A percentile compares a stretch with the other conserved stretches of the same genome.
phyloP scores from a whole-genome alignment of 257 asterid genomes.

The Gentiana straminea region DNA sequence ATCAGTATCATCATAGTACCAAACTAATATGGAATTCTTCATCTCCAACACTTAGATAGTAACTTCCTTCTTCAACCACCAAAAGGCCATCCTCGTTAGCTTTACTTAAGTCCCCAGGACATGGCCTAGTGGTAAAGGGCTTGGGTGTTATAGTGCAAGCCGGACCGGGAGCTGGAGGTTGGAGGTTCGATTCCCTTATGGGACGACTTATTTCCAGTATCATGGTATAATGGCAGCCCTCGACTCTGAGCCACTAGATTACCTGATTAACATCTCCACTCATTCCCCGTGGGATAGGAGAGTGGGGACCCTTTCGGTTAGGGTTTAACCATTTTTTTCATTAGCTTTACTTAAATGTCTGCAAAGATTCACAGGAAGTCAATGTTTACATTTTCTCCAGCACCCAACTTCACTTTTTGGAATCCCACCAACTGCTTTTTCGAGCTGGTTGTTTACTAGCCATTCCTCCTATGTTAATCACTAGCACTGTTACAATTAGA shows the following conservation, averaged over 20 bases:
- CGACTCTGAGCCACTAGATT: too few relatives aligned
- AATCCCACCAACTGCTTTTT: constrained; percentile 42
- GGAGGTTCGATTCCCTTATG: too few relatives aligned
- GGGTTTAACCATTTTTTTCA: too few relatives aligned
- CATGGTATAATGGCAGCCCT: too few relatives aligned
- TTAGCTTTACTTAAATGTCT: constrained; percentile 34
- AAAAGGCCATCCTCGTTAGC: constrained; percentile 28
- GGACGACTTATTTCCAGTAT: too few relatives aligned
- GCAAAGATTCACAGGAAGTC: constrained; percentile 36
- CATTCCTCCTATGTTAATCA: constrained; percentile 32
- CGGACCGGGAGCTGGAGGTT: too few relatives aligned
- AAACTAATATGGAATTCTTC: constrained; percentile 30
- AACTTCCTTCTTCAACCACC: constrained; percentile 39
- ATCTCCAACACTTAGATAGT: constrained; percentile 32
- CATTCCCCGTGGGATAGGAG: too few relatives aligned
- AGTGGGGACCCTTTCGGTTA: too few relatives aligned
- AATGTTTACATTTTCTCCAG: constrained; percentile 21
- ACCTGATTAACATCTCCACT: too few relatives aligned
- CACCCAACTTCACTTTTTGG: constrained; percentile 28
- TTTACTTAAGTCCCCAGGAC: too few relatives aligned
- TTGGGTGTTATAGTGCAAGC: too few relatives aligned
- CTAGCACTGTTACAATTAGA: constrained; percentile 28
- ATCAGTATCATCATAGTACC: constrained; percentile 18
- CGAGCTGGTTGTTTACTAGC: constrained; percentile 44
- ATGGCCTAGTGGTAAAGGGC: too few relatives aligned